These are phyloP conservation scores for Chionographis japonica DNA, from an alignment of 106 monocot species.

Conservation along the genomic window DNA sequence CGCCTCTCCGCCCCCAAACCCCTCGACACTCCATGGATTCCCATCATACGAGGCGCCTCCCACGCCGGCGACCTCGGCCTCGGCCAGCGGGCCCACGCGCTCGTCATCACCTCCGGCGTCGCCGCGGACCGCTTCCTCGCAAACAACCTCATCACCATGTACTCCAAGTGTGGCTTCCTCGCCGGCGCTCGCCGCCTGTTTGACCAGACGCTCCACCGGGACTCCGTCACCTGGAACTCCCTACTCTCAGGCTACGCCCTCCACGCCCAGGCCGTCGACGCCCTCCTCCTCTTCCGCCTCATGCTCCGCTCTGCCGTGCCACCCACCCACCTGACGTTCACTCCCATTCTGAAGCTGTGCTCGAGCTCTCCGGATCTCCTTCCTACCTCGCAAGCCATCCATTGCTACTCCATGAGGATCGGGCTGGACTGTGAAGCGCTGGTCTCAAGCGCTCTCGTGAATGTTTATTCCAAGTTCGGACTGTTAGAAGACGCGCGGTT, in stretches of 20 bases:
- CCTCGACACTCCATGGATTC: constrained; percentile 22
- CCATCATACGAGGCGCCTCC: constrained; percentile 22
- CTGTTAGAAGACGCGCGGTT: constrained; percentile 21
- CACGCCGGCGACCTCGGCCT: constrained; percentile 22
- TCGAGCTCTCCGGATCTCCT: constrained; percentile 15
- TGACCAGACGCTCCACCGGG: constrained; percentile 29
- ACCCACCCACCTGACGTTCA: constrained; percentile 43
- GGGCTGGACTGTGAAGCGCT: constrained; percentile 35
- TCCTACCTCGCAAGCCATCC: constrained; percentile 20
- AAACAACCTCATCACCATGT: constrained; percentile 66
- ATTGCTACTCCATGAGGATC: constrained; percentile 18
- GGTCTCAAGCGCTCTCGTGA: constrained; percentile 56
- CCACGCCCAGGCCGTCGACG: constrained; percentile 21
- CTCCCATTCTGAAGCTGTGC: constrained; percentile 64
- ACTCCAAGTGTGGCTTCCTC: constrained; percentile 36
- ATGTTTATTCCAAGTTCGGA: constrained; percentile 45
- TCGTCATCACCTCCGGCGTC: constrained; percentile 39
- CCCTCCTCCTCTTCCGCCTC: constrained; percentile 33
- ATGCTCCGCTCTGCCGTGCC: constrained; percentile 23
- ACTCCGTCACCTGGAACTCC: constrained; percentile 57
- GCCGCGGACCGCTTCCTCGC: constrained; percentile 30
- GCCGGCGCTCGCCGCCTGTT: constrained; percentile 40
- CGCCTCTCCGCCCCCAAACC: constrained; percentile 11
- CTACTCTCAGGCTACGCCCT: constrained; percentile 71
- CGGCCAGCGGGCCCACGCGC: constrained; percentile 30